Conservation (phyloP, 805 yeast genomes). For the Lipomyces kockii region DNA sequence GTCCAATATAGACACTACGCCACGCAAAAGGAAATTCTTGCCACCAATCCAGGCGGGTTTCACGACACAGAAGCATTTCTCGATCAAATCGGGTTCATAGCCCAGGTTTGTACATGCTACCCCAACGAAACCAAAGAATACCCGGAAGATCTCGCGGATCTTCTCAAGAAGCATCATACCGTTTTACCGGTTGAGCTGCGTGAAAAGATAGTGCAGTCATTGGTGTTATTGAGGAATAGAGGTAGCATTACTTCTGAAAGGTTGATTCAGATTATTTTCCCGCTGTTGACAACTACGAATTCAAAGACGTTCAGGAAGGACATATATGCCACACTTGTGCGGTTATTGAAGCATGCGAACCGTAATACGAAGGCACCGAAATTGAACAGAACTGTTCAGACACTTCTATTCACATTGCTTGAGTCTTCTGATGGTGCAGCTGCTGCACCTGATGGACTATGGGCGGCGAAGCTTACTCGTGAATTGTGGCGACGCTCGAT, state of each 20-base stretch:
- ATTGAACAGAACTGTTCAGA: constrained; percentile 88
- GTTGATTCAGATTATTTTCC: constrained; percentile 85
- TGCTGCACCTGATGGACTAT: constrained; percentile 75
- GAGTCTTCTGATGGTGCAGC: constrained; percentile 49
- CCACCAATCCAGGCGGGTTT: constrained; percentile 67
- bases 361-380: constrained; percentile 89
- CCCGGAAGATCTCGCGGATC: constrained; percentile 75
- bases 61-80: constrained; percentile 69
- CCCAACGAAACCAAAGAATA: constrained; percentile 85
- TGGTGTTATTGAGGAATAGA: constrained; percentile 89
- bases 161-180: constrained; percentile 76
- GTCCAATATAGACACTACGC: constrained; percentile 93
- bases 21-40: constrained; percentile 83
- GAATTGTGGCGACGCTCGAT: constrained; percentile 97
- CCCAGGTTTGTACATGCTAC: constrained; percentile 89
- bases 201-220: constrained; percentile 87
- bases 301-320: constrained; percentile 84
- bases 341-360: constrained; percentile 79
- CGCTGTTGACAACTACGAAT: constrained; percentile 67
- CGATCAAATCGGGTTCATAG: constrained; percentile 85
- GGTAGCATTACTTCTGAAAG: constrained; percentile 77
- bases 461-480: constrained; percentile 95
- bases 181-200: constrained; percentile 82
- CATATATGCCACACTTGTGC: constrained; percentile 76
- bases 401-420: constrained; percentile 81